Evolutionary conservation across 345 rosid species (phyloP).

Genomic region (Adansonia digitata): DNA sequence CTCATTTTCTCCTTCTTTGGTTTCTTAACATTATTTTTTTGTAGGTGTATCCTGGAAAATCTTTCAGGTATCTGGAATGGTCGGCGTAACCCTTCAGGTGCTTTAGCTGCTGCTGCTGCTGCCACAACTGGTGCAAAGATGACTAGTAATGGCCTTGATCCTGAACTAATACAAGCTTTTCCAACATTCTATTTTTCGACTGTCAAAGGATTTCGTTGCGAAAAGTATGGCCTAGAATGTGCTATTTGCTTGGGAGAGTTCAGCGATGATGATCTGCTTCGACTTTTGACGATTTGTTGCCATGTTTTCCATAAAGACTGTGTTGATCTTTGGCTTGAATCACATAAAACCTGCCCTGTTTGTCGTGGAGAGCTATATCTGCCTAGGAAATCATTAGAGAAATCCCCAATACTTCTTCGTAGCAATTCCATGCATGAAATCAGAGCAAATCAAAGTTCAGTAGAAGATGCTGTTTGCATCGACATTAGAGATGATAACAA

Average conservation of each 20-base stretch:
- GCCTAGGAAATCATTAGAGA: slow-evolving; percentile 31
- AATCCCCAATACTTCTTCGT: slow-evolving; percentile 20
- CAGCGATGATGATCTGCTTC: slow-evolving; percentile 52
- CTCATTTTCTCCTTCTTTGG: slow-evolving; percentile 62
- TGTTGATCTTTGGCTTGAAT: slow-evolving; percentile 75
- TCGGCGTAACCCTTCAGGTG: slow-evolving; percentile 27
- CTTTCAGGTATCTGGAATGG: background rate
- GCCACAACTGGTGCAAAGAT: background rate
- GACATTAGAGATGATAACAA: slow-evolving; percentile 30
- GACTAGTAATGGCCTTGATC: slow-evolving; percentile 56
- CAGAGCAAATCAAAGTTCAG: slow-evolving; percentile 6
- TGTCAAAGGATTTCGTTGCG: slow-evolving; percentile 52
- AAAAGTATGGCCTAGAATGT: slow-evolving; percentile 65
- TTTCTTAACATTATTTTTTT: slow-evolving; percentile 59
- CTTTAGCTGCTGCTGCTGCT: slow-evolving; percentile 13
- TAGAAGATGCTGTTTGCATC: slow-evolving; percentile 32
- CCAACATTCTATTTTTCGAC: slow-evolving; percentile 56
- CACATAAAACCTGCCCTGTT: slow-evolving; percentile 77
- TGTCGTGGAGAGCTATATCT: slow-evolving; percentile 70
- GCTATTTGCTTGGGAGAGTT: slow-evolving; percentile 77
- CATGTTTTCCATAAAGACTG: slow-evolving; percentile 86
- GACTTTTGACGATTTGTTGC: slow-evolving; percentile 63
- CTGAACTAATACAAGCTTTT: slow-evolving; percentile 44
- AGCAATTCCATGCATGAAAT: slow-evolving; percentile 8
- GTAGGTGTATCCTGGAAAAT: slow-evolving; percentile 51